Conservation (phyloP, 2,329 filamentous ascomycete species). For the Juglanconis juglandina region DNA sequence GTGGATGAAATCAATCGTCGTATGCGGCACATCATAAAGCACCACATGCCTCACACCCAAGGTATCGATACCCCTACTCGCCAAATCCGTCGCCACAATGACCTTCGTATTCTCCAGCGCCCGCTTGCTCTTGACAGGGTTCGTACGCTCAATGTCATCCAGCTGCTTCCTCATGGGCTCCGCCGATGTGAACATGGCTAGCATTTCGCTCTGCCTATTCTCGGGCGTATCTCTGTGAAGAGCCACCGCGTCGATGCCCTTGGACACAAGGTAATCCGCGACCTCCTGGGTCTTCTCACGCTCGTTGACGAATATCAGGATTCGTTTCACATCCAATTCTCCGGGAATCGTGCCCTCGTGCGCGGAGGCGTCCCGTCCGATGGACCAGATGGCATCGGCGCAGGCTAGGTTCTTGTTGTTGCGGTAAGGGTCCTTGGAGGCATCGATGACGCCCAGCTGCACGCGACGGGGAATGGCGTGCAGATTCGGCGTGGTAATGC, state of each 20-base stretch:
- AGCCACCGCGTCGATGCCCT: conserved; percentile 84
- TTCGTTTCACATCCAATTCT: conserved; percentile 69
- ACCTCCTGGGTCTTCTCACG: conserved; percentile 82
- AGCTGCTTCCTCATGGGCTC: conserved; percentile 35
- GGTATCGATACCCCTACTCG: conserved; percentile 91
- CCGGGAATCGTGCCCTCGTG: conserved; percentile 55
- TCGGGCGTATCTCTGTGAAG: conserved; percentile 82
- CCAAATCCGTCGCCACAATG: conserved; percentile 89
- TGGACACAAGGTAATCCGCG: conserved; percentile 71
- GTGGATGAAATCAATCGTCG: conserved; percentile 97
- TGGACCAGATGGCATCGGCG: conserved; percentile 90
- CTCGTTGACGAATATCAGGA: conserved; percentile 96
- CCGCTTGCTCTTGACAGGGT: conserved; percentile 37
- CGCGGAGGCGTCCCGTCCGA: conserved; percentile 69
- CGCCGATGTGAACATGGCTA: conserved; percentile 67
- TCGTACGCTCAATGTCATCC: conserved; percentile 25
- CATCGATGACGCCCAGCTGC: conserved; percentile 88
- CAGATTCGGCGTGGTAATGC: conserved; percentile 90
- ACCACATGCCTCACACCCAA: conserved; percentile 87
- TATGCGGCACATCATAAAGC: conserved; percentile 95
- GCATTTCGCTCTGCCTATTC: conserved; percentile 70
- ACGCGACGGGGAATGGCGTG: conserved; percentile 94
- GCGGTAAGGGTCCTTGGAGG: conserved; percentile 86
- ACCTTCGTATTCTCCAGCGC: conserved; percentile 77
- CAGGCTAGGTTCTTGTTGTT: conserved; percentile 92